phyloP scores from a whole-genome alignment of 306 rosid species.

The Acacia crassicarpa region DNA sequence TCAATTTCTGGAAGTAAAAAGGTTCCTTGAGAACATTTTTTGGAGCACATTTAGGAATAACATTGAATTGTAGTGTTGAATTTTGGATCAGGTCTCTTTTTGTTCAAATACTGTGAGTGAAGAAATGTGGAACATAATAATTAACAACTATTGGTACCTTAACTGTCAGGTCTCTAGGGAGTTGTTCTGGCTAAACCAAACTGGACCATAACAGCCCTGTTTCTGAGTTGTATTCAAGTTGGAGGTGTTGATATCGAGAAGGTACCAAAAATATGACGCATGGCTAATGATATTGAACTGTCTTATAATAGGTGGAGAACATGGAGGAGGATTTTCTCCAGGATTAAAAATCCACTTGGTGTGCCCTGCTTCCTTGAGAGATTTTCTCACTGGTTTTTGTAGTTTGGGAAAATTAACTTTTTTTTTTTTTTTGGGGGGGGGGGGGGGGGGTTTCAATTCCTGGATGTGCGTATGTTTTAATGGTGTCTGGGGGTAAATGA shows the following conservation, averaged over 20 bases:
- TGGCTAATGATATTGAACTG: not conserved
- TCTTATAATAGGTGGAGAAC: not conserved
- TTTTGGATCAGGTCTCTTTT: not conserved
- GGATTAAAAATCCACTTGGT: not conserved
- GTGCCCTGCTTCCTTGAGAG: not conserved
- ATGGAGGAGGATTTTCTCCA: not conserved
- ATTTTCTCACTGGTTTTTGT: not conserved
- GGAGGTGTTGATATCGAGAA: not conserved
- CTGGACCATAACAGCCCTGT: not conserved
- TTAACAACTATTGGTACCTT: not conserved
- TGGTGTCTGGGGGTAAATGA: not conserved
- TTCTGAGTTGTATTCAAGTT: not conserved
- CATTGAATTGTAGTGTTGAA: not conserved
- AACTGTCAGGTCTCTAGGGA: not conserved
- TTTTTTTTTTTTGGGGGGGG: not conserved
- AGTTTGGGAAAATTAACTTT: not conserved
- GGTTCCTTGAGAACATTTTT: not conserved
- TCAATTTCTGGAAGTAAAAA: not conserved
- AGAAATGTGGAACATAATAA: not conserved
- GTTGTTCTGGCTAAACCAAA: conserved; percentile 1
- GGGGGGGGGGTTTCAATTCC: not conserved
- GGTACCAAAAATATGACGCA: not conserved
- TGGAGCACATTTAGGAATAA: not conserved
- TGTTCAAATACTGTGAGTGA: not conserved
- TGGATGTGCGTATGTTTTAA: not conserved